Evolutionary conservation across 306 rosid species (phyloP), one percentile per base, ranked within the genome.

Genomic region (Glycine latifolia): DNA sequence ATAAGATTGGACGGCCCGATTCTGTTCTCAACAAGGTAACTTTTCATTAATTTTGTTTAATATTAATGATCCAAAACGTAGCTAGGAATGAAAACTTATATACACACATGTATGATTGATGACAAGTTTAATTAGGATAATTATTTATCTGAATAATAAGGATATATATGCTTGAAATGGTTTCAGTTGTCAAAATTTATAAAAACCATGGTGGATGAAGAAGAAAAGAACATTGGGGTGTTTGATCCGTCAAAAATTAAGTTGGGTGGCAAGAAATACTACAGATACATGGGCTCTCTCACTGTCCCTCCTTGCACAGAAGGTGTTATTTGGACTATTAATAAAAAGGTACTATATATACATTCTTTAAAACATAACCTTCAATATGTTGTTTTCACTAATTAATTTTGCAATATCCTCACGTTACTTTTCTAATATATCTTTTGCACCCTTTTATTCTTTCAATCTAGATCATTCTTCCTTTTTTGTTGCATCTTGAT

Each of bases 261-360:
- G 74, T 10, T 81, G 20, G 75, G 79, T 62, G 91, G 89, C 50
- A 86, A 85, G 49, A 91, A 82, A 56, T 91, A 87, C 52, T 92
- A 83, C 67, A 89, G 86, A 82, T 94, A 94, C 71, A 50, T 84
- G 48, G 98, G 98, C 0, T 93, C 97, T 10, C 90, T 90, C 83
- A 93, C 97, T 5, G 80, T 81, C 67, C 97, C 97, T 83, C 97
- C 97, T 66, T 91, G 97, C 60, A 89, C 87, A 13, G 91, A 90
- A 86, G 94, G 90, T 10, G 94, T 94, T 78, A 79, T 87, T 85
- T 92, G 98, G 97, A 82, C 90, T 54, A 83, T 92, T 3, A 86
- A 82, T 55, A 89, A 75, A 71, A 87, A 87, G 91, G 95, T 92
- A 76, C 20, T 17, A 49, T 37, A 3, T 37, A 26, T 26, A 26